Base-by-base conservation (phyloP, 805 yeast genomes). In the Teunomyces stri region DNA sequence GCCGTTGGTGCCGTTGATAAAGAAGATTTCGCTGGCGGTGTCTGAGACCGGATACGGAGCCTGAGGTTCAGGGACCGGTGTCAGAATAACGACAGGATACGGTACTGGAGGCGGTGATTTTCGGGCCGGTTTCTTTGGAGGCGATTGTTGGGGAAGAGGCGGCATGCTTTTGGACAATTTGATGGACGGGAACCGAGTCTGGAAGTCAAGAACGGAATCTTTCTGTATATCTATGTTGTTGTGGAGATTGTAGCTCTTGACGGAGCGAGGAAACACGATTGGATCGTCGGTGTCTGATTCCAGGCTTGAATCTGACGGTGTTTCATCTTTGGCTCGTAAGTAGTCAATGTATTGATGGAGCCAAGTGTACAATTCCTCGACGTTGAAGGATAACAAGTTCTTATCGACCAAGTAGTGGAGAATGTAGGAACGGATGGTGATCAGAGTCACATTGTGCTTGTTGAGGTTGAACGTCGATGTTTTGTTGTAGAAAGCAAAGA, bases 401-500 rank as follows among this genome's bases (percentile, higher is more conserved):
- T 65, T 62, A n/a, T 50, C 57, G 5, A 47, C 50, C 49, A 72
- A 58, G 53, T 66, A 72, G 28, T 57, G 57, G 18, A 68, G 33
- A 13, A 65, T 51, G 59, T 61, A 55, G 25, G 43, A 39, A 6
- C 70, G 52, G 15, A 68, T 45, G 7, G 51, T 39, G 9, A 34
- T 30, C 37, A 68, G 52, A 10, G 61, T 53, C 6, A 66, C 54
- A 20, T 51, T 47, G 43, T 61, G 57, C 2, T 54, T 49, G 20
- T 55, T 48, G 15, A 54, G 60, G 16, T 49, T 51, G 20, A 67
- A 47, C 20, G 55, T 45, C 11, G 64, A 66, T 44, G 69, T 61
- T 13, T 62, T 52, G 44, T 65, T 64, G 54, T 69, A 72, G 51
- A 72, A 72, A 45, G 69, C 67, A 61, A 68, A 72, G 31, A 72